Base-by-base conservation (phyloP, 2,329 filamentous ascomycete genomes). In the Arthroderma sp. region DNA sequence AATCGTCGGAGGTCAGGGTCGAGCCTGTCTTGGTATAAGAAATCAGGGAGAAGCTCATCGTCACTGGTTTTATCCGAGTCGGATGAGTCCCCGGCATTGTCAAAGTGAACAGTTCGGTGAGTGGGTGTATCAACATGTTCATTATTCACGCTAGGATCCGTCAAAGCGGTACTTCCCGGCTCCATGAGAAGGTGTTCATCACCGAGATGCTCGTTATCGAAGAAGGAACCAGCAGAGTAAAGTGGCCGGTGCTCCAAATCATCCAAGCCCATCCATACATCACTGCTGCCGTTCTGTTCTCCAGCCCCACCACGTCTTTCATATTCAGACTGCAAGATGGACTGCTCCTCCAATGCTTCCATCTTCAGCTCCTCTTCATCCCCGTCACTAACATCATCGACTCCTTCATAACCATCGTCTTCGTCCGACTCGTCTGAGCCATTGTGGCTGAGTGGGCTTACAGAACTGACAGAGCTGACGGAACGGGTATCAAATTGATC, bases 311-410 rank as follows among this genome's bases (percentile, higher is more conserved):
- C 53, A 29, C 42, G 40, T 28, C 61, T 54, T 36, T 63, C 60
- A 46, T 60, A 58, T 44, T 66, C 64, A 5, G 63, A 65, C 42
- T 64, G 59, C 32, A 84, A 69, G 50, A 88, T 85, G 54, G 81
- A 77, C 61, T 79, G 73, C 68, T 87, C 84, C 74, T 91, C 85
- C 69, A 78, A 74, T 71, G 80, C 77, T 57, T 83, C 75, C 45
- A 89, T 77, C 71, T 84, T 77, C 52, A 83, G 77, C 62, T 89
- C 82, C 60, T 89, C 84, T 51, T 86, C 81, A 50, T 88, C 84
- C 7, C 78, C 81, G 54, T 88, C 84, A 53, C 77, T 84, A 49
- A 93, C 82, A 42, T 86, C 77, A 58, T 89, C 83, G 48, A 93
- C 81, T 33, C 73, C 82, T 1, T 79, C 83, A 61, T 87, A 86